Conservation (phyloP, 257 asterid species). For the Nicotiana benthamiana region DNA sequence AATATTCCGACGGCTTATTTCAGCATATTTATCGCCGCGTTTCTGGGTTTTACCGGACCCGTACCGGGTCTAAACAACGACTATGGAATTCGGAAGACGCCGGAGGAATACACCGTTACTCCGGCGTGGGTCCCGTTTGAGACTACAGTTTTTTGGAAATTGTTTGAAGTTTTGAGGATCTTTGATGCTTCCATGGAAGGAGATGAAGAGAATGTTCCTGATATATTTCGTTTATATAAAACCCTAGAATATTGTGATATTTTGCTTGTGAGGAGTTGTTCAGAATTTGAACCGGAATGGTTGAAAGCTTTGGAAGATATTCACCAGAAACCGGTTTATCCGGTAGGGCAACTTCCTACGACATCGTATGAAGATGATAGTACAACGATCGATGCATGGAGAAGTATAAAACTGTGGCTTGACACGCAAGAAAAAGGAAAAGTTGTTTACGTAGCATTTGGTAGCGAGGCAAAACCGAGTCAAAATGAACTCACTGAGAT, state of each 20-base stretch:
- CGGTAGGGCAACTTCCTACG: constrained; percentile 20
- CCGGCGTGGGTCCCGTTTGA: constrained; percentile 28
- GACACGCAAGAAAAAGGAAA: constrained; percentile 8
- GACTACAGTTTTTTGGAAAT: constrained; percentile 14
- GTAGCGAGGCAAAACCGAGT: constrained; percentile 20
- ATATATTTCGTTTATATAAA: background rate
- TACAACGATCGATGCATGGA: background rate
- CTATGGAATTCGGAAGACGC: constrained; percentile 7
- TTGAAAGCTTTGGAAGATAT: constrained; percentile 13
- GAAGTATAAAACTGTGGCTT: constrained; percentile 4
- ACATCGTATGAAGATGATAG: background rate
- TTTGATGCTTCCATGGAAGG: background rate
- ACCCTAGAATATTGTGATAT: background rate
- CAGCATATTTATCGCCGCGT: constrained; percentile 11
- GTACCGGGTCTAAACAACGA: background rate
- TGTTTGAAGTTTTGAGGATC: constrained; percentile 12
- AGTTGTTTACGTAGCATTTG: constrained; percentile 23
- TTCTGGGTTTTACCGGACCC: constrained; percentile 10
- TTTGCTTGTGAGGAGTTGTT: constrained; percentile 10
- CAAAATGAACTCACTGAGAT: constrained; percentile 24
- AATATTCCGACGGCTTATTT: constrained; percentile 9
- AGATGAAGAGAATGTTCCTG: constrained; percentile 10
- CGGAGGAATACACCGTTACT: constrained; percentile 21
- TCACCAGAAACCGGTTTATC: constrained; percentile 17
- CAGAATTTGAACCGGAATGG: constrained; percentile 24